These are phyloP conservation scores for Bonia amplexicaulis DNA, from an alignment of 176 grass and related monocot species.

Conservation along the genomic window DNA sequence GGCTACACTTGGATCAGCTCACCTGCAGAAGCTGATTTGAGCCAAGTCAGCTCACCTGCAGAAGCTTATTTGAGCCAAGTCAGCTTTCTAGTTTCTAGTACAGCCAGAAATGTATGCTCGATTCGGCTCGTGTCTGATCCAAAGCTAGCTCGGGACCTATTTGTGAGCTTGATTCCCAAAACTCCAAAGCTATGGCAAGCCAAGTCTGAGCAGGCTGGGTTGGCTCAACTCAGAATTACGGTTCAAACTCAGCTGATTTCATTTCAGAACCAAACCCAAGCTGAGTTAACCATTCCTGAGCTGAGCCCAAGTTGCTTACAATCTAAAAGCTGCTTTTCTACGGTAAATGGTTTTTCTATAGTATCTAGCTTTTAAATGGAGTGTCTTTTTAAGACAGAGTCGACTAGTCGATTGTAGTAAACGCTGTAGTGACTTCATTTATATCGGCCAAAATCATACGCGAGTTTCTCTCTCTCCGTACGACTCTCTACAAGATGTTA, in stretches of 20 bases:
- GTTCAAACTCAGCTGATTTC: neutral
- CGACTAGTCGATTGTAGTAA: no score
- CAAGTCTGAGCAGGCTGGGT: neutral
- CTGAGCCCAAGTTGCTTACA: neutral
- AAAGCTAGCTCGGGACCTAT: neutral
- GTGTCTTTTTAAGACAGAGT: no score
- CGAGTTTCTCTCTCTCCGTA: no score
- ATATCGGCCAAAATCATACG: no score
- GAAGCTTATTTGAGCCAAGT: neutral
- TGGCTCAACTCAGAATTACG: neutral
- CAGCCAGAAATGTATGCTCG: neutral
- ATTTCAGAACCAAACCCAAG: neutral
- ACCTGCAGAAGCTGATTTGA: neutral
- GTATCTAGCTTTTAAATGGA: no score
- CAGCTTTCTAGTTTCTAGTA: neutral
- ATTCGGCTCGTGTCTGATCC: neutral
- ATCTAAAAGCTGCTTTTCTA: no score
- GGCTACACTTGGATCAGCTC: neutral
- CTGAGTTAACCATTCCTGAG: neutral
- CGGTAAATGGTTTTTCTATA: no score
- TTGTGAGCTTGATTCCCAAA: neutral
- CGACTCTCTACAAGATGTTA: fast-evolving
- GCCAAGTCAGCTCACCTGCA: neutral
- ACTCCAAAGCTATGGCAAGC: neutral
- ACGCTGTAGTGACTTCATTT: no score